These are phyloP conservation scores for Lecanicillium sp. DNA, from an alignment of 2,329 filamentous ascomycete genomes.

Conservation along the genomic window DNA sequence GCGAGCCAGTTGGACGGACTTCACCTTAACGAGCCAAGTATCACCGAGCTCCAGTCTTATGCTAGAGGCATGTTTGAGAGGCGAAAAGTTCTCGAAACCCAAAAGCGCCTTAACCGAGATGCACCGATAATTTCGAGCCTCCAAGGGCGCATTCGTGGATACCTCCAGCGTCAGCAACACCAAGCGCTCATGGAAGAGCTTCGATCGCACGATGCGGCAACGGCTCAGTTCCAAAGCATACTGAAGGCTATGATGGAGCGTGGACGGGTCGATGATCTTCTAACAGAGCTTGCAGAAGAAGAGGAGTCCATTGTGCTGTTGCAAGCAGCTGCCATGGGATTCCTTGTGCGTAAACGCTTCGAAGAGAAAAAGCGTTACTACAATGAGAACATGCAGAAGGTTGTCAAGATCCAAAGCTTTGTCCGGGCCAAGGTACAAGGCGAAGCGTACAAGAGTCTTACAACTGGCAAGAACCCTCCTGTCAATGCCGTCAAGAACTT, in stretches of 20 bases:
- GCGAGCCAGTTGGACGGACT: constrained; percentile 39
- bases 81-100: constrained; percentile 37
- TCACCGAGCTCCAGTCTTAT: constrained; percentile 47
- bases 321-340: constrained; percentile 66
- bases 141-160: constrained; percentile 62
- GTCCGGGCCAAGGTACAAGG: constrained; percentile 91
- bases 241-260: constrained; percentile 73
- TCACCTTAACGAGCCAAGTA: constrained; percentile 32
- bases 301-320: constrained; percentile 69
- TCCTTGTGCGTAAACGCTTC: constrained; percentile 66
- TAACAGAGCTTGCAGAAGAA: constrained; percentile 72
- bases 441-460: constrained; percentile 95
- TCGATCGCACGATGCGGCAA: constrained; percentile 55
- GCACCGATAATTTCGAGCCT: constrained; percentile 49
- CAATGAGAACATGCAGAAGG: constrained; percentile 96
- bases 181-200: constrained; percentile 60
- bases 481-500: constrained; percentile 97
- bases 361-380: constrained; percentile 82
- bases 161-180: constrained; percentile 51
- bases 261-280: constrained; percentile 60
- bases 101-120: constrained; percentile 49
- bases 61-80: constrained; percentile 55
- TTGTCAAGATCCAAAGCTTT: constrained; percentile 97
- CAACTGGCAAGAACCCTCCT: constrained; percentile 90
- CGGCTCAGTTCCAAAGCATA: constrained; percentile 65